Conservation (phyloP, 352 stramenopile species). For the Pythium aquatile region DNA sequence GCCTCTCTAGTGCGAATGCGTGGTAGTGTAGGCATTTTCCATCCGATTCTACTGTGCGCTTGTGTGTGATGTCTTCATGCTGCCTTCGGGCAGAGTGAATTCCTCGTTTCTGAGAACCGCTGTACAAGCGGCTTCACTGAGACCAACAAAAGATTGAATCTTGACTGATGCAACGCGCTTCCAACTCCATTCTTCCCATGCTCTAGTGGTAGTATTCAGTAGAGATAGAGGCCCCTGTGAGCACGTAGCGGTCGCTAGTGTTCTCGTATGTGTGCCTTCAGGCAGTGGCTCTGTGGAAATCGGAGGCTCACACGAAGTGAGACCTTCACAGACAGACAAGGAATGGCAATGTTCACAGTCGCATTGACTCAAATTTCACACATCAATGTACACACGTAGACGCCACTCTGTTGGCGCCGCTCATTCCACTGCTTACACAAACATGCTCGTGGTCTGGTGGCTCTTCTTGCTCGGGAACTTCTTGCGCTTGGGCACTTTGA, state of each 20-base stretch:
- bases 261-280: too few species aligned
- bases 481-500: slow-evolving; percentile 21
- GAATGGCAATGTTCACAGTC: too few species aligned
- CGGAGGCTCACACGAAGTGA: too few species aligned
- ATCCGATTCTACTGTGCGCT: not conserved
- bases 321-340: too few species aligned
- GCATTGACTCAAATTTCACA: too few species aligned
- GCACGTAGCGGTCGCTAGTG: not conserved
- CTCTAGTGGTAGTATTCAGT: not conserved
- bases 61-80: slow-evolving; percentile 79
- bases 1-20: not conserved
- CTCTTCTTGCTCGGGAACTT: slow-evolving; percentile 13
- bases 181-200: slow-evolving; percentile 6
- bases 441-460: not conserved
- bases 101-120: slow-evolving; percentile 90
- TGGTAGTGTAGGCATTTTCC: not conserved
- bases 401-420: too few species aligned
- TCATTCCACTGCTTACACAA: not conserved
- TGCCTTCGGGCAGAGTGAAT: slow-evolving; percentile 74
- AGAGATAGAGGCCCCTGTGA: not conserved
- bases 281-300: too few species aligned
- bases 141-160: slow-evolving; percentile 78
- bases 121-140: slow-evolving; percentile 86
- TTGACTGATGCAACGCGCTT: slow-evolving; percentile 66
- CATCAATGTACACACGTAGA: too few species aligned